These are phyloP conservation scores for Pleodorina starrii DNA, from an alignment of 139 green algal species.

Conservation along the genomic window DNA sequence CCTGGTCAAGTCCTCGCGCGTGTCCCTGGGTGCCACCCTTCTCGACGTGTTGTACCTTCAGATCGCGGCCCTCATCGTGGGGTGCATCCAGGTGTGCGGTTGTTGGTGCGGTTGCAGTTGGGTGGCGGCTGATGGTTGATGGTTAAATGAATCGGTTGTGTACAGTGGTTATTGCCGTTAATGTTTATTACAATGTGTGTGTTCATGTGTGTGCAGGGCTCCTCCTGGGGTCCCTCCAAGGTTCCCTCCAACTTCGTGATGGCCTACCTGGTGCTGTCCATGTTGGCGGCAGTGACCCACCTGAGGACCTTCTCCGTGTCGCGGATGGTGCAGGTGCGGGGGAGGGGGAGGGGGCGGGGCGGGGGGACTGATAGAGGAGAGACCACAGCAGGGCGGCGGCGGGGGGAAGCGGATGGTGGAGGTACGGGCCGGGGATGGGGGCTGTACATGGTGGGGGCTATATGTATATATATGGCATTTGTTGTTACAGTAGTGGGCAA, in stretches of 20 bases:
- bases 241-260: constrained; percentile 19
- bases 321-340: not conserved
- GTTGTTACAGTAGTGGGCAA: not conserved
- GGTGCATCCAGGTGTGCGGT: not conserved
- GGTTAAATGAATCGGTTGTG: too few relatives aligned
- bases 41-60: constrained; percentile 1
- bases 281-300: not conserved
- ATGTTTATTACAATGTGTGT: too few relatives aligned
- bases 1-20: not conserved
- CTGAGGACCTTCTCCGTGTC: not conserved
- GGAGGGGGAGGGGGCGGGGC: too few relatives aligned
- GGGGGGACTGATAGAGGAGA: too few relatives aligned
- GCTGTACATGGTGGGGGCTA: too few relatives aligned
- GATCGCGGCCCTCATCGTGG: not conserved
- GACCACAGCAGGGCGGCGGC: too few relatives aligned
- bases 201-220: not conserved
- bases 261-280: not conserved
- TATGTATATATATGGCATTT: not conserved
- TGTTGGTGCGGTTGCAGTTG: too few relatives aligned
- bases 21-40: not conserved
- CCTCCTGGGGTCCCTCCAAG: not conserved
- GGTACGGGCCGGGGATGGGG: too few relatives aligned
- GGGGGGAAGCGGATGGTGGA: too few relatives aligned
- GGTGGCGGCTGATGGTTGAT: too few relatives aligned
- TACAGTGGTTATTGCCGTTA: too few relatives aligned